A percentile compares a stretch with the other conserved stretches of the same genome.
phyloP scores from a whole-genome alignment of 108 stramenopile genomes.

The Pseudonitzschia delicatissima region DNA sequence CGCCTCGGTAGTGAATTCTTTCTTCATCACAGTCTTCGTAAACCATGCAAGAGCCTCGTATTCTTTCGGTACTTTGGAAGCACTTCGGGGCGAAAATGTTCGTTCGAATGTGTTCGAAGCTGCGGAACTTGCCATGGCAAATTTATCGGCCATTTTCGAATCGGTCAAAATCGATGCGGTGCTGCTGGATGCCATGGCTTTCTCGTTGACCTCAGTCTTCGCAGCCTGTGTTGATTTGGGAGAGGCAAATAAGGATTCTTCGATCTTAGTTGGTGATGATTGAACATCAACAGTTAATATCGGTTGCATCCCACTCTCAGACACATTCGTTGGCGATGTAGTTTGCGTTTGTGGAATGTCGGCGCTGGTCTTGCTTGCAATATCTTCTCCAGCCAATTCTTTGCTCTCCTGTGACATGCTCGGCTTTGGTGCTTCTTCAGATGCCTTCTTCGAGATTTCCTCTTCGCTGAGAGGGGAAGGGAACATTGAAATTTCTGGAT shows the following conservation, averaged over 20 bases:
- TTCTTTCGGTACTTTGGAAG: conserved; percentile 14
- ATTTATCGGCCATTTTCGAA: conserved; percentile 58
- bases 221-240: background rate
- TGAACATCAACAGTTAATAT: no score
- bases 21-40: conserved; percentile 8
- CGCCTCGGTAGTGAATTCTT: background rate
- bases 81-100: background rate
- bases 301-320: background rate
- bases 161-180: conserved; percentile 14
- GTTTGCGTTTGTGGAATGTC: no score
- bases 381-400: background rate
- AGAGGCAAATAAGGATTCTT: background rate
- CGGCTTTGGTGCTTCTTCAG: background rate
- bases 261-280: no score
- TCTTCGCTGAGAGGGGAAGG: background rate
- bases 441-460: background rate
- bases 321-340: no score
- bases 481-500: background rate
- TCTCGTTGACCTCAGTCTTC: background rate
- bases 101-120: conserved; percentile 64
- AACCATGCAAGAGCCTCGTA: conserved; percentile 21
- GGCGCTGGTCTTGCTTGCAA: background rate
- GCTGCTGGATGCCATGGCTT: conserved; percentile 9
- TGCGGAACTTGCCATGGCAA: conserved; percentile 64
- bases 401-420: background rate